Base-by-base conservation (phyloP, 805 yeast species). In the Scheffersomyces spartinae region DNA sequence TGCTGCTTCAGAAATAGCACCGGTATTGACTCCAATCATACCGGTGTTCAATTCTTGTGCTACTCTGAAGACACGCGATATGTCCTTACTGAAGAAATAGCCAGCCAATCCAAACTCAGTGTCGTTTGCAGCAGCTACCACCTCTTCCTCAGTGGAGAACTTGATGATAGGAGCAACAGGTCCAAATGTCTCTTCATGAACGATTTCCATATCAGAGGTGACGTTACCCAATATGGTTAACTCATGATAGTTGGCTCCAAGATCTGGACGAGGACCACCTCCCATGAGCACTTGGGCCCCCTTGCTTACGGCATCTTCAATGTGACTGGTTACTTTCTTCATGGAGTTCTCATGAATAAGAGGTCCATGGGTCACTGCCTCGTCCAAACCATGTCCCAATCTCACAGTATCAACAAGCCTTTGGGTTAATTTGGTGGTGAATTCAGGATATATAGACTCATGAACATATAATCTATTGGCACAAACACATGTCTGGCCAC, bases 401-500 rank as follows among this genome's bases (percentile, higher is more conserved):
- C 45, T 56, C 23, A 71, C 64, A 9, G 53, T 46, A 3, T 34
- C 27, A 10, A 34, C 21, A n/a, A 72, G 64, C 31, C 53, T 61
- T 5, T 44, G 67, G 7, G 62, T 55, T 27, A 80, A 58, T 38
- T 50, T 61, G 23, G 49, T 45, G 6, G 68, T 53, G 38, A 79
- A 77, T 40, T 68, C 61, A 27, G 75, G 83, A 40, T 79, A 74
- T n/a, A 81, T 46, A 7, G 57, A 55, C 22, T 61, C 64, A 41
- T 81, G 91, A 17, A 79, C 65, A 42, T 64, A 79, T 24, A 79
- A 46, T 42, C 86, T 62, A 52, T 78, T 78, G 23, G 85, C 84
- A 46, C 85, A 77, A 20, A 78, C 78, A 53, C 93, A 81, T 4
- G 86, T 78, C 52, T 80, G 91, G 33, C 91, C 91, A 21, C 77